Base-by-base conservation (phyloP, 495 filamentous ascomycete species). In the Emericellopsis terricola region DNA sequence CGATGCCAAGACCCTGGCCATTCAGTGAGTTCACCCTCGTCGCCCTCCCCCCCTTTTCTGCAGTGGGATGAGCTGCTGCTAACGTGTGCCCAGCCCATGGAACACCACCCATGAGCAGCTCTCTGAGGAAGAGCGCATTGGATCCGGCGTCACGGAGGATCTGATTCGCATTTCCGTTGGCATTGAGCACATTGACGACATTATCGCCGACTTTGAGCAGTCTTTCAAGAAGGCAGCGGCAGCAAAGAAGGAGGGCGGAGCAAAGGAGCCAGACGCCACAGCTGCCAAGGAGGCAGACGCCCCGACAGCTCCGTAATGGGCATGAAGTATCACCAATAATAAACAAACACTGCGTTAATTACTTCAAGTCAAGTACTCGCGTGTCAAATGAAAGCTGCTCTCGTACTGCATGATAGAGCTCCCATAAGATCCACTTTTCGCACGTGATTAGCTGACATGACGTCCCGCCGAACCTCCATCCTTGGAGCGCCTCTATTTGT, bases 181-280 rank as follows among this genome's bases (percentile, higher is more conserved):
- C 30, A 93, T 78, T 0, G 89, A 97, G 62, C 83, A 96, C 54
- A 93, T 97, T 46, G 86, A 94, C 59, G 89, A 97, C 49, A 97
- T 97, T 45, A 87, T 96, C 49, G 77, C 73, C 33, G 89, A 97
- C 56, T 96, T 97, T 49, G 75, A 83, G 47, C 91, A 97, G 56
- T 79, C 84, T 0, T 93, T 97, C 57, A 60, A 66, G 45, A 65
- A 68, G 13, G 55, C 56, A 15, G 43, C 53, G 24, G 53, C 50
- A 21, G 42, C 40, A 9, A 48, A 39, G 23, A 34, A 31, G 1
- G 38, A 40, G 32, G n/a, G n/a, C n/a, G n/a, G n/a, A n/a, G n/a
- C n/a, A n/a, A n/a, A n/a, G n/a, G n/a, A n/a, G n/a, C n/a, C n/a
- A n/a, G n/a, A n/a, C n/a, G n/a, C n/a, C n/a, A n/a, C n/a, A n/a